These are phyloP conservation scores for Phytophthora tentaculata DNA, from an alignment of 352 stramenopile species.

Conservation along the genomic window DNA sequence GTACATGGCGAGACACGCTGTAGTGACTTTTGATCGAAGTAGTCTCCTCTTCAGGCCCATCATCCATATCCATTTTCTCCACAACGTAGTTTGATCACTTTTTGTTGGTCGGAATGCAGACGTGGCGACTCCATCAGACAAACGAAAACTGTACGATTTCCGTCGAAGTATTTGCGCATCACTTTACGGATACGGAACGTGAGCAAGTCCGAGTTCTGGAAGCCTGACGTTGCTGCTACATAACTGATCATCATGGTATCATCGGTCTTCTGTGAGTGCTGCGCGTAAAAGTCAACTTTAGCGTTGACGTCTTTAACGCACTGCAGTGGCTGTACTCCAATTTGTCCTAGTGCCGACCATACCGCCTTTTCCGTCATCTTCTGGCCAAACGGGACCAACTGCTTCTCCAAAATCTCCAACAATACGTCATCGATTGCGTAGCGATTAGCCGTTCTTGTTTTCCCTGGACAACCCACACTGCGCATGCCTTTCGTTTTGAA, in stretches of 20 bases:
- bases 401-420: slow-evolving; percentile 32
- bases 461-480: slow-evolving; percentile 16
- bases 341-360: slow-evolving; percentile 13
- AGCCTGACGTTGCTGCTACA: not conserved
- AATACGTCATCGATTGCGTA: slow-evolving; percentile 21
- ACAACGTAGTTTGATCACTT: slow-evolving; percentile 1
- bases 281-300: slow-evolving; percentile 20
- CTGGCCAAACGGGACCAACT: slow-evolving; percentile 21
- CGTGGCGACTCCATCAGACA: slow-evolving; percentile 9
- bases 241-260: slow-evolving; percentile 26
- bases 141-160: slow-evolving; percentile 16
- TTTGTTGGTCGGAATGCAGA: not conserved
- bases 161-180: slow-evolving; percentile 22
- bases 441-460: slow-evolving; percentile 9
- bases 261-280: slow-evolving; percentile 2
- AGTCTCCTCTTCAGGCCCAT: not conserved
- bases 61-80: not conserved
- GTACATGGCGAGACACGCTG: slow-evolving; percentile 9
- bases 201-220: not conserved
- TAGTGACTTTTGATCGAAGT: slow-evolving; percentile 17
- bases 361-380: slow-evolving; percentile 14
- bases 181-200: slow-evolving; percentile 13
- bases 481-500: slow-evolving; percentile 15
- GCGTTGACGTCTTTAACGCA: slow-evolving; percentile 15
- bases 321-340: slow-evolving; percentile 17